Evolutionary conservation across 1,139 yeast genomes (phyloP).

Genomic region (Barnettozyma hawaiiensis): DNA sequence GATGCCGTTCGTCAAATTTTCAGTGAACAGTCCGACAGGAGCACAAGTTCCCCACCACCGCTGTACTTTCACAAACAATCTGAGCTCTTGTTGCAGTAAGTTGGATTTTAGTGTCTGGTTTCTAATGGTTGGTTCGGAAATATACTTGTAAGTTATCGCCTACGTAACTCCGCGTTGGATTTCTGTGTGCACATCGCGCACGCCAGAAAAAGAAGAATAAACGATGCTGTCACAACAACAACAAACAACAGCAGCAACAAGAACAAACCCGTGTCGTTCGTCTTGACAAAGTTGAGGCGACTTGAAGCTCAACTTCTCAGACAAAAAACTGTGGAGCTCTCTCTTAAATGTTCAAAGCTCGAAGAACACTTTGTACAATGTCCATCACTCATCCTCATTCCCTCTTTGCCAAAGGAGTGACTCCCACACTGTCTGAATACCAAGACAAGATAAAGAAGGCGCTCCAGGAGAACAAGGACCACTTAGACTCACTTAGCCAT

Average conservation of each 20-base stretch:
- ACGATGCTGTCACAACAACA: background rate
- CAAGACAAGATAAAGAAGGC: constrained; percentile 20
- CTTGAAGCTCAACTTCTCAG: background rate
- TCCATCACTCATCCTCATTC: background rate
- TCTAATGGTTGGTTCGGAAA: too few relatives aligned
- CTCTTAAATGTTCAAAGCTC: background rate
- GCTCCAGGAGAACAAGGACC: constrained; percentile 26
- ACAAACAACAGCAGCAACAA: too few relatives aligned
- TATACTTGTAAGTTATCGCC: too few relatives aligned
- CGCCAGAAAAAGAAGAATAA: background rate
- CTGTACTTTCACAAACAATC: too few relatives aligned
- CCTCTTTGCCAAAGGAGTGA: constrained; percentile 1
- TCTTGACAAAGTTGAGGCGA: background rate
- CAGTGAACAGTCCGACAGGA: too few relatives aligned
- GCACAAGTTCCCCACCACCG: too few relatives aligned
- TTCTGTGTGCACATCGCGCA: background rate
- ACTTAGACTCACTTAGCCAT: constrained; percentile 29
- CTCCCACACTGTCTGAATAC: constrained; percentile 11
- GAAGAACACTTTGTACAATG: background rate
- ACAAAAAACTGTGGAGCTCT: background rate
- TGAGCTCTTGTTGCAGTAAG: too few relatives aligned
- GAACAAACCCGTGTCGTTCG: too few relatives aligned
- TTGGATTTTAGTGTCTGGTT: too few relatives aligned
- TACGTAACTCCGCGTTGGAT: background rate
- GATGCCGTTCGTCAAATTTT: too few relatives aligned